These are phyloP conservation scores for Fragosphaeria purpurea DNA, from an alignment of 2,329 filamentous ascomycete species.

Conservation along the genomic window DNA sequence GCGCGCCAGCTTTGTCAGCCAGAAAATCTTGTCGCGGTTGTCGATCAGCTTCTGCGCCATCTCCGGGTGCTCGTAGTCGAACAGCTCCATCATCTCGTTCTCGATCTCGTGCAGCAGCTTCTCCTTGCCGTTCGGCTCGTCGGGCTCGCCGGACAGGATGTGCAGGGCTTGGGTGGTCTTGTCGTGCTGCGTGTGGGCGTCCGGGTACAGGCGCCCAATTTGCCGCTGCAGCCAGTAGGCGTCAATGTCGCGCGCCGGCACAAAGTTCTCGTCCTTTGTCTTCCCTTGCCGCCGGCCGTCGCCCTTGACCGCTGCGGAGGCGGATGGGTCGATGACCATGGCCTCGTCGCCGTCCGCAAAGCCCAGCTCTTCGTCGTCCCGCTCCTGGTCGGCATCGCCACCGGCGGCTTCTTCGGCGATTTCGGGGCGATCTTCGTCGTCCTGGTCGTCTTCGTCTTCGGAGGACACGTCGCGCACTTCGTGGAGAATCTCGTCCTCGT, in stretches of 20 bases:
- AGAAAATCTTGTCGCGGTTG: slow-evolving; percentile 89
- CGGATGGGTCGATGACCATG: slow-evolving; percentile 61
- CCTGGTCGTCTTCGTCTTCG: slow-evolving; percentile 64
- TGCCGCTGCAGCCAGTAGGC: slow-evolving; percentile 95
- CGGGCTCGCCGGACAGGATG: slow-evolving; percentile 67
- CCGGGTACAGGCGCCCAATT: slow-evolving; percentile 77
- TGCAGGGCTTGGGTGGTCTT: slow-evolving; percentile 79
- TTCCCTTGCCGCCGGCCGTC: slow-evolving; percentile 39
- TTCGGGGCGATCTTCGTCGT: slow-evolving; percentile 47
- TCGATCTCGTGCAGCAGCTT: slow-evolving; percentile 86
- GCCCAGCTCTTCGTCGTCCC: slow-evolving; percentile 39
- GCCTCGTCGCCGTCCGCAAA: slow-evolving; percentile 53
- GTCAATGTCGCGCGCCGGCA: slow-evolving; percentile 84
- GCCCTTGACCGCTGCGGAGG: slow-evolving; percentile 41
- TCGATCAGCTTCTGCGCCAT: slow-evolving; percentile 82
- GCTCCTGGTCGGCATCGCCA: slow-evolving; percentile 37
- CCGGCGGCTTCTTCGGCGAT: slow-evolving; percentile 41
- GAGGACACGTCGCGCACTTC: slow-evolving; percentile 85
- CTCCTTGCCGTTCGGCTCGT: slow-evolving; percentile 64
- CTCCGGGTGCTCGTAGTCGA: slow-evolving; percentile 94
- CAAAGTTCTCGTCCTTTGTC: slow-evolving; percentile 46
- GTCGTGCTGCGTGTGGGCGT: slow-evolving; percentile 86
- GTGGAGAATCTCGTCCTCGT: slow-evolving; percentile 66
- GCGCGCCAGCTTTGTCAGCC: slow-evolving; percentile 80
- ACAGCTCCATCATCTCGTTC: slow-evolving; percentile 96